Base-by-base conservation (phyloP, 495 filamentous ascomycete species). In the Opeltia flavorubescens region DNA sequence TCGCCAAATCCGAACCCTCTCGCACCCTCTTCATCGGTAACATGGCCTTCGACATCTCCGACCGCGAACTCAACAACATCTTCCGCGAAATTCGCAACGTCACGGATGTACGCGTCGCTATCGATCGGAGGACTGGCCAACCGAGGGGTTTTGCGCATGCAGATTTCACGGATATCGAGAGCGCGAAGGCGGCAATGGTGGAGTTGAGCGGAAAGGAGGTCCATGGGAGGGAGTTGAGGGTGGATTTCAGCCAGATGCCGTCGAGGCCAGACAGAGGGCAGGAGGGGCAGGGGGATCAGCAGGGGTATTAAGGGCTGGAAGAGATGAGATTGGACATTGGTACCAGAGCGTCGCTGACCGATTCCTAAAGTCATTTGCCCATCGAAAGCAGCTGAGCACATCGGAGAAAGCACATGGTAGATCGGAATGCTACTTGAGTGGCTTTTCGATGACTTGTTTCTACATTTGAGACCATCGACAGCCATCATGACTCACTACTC, bases 111-210 rank as follows among this genome's bases (percentile, higher is more conserved):
- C 78, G 91, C 38, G 80, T 98, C 27, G 83, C 91, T 30, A 83
- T 95, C 51, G 91, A 98, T 62, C 76, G 86, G 44, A 75, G 81
- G 21, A 89, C 88, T 4, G 89, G 91, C 12, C 80, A 85, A 62
- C 85, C 84, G 15, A 75, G 85, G 53, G 91, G 91, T 39, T 98
- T 94, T 57, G 83, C 80, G 8, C 91, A 96, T 59, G 84, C 79
- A 18, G 89, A 95, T 55, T 98, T 98, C 59, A 47, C 69, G 17
- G 75, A 84, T 55, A 52, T 80, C 9, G 62, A 72, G 45, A 74
- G 71, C 33, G 86, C 89, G 9, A 48, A 60, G 35, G 61, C 57
- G 23, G 89, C 74, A 0, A 65, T 60, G 52, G 71, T 78, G 38
- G 58, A 70, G 31, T 67, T 95, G 23, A 27, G 55, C n/a, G 63